Conservation (phyloP, 306 rosid species). For the Parietaria judaica region DNA sequence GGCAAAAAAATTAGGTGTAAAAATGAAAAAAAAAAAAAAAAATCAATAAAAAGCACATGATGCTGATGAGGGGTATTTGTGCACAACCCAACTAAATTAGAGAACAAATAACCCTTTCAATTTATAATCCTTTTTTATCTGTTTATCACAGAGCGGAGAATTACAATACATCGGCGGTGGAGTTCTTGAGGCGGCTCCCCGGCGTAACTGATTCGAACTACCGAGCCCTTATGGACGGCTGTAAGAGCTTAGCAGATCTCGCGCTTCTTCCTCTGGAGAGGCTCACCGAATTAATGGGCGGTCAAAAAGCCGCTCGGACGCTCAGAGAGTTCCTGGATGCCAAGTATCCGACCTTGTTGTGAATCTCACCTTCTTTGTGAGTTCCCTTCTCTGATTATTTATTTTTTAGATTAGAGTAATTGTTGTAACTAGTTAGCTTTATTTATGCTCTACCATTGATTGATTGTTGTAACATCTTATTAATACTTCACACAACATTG, state of each 20-base stretch:
- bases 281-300: slow-evolving; percentile 76
- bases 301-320: slow-evolving; percentile 87
- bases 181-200: slow-evolving; percentile 87
- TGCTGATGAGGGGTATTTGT: no score
- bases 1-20: no score
- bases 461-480: no score
- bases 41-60: no score
- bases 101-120: no score
- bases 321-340: slow-evolving; percentile 94
- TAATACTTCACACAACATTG: no score
- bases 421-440: no score
- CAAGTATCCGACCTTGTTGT: slow-evolving; percentile 80
- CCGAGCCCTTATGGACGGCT: slow-evolving; percentile 81
- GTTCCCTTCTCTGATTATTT: background rate
- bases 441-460: no score
- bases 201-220: slow-evolving; percentile 86
- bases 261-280: slow-evolving; percentile 75
- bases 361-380: slow-evolving; percentile 9
- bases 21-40: no score
- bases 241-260: slow-evolving; percentile 85
- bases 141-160: slow-evolving; percentile 67
- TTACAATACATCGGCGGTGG: slow-evolving; percentile 88
- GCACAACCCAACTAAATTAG: no score
- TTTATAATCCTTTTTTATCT: background rate
- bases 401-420: background rate